These are phyloP conservation scores for Ophiocordyceps robertsii DNA, from an alignment of 2,329 filamentous ascomycete species.

Conservation along the genomic window DNA sequence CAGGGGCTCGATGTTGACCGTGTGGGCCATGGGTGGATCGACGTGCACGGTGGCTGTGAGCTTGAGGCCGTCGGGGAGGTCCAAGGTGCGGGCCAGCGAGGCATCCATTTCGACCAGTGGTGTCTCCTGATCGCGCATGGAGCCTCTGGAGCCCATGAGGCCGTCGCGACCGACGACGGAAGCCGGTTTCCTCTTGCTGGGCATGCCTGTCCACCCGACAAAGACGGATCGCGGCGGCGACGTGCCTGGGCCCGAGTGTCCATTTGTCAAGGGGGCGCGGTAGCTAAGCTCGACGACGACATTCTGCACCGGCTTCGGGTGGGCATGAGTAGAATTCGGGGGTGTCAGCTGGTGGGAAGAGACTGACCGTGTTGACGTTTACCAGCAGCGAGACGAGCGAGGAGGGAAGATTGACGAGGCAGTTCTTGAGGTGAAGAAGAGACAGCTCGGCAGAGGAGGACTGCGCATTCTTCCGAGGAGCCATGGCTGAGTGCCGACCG, in stretches of 20 bases:
- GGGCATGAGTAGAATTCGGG: conserved; percentile 7
- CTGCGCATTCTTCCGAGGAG: conserved; percentile 39
- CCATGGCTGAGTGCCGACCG: conserved; percentile 18
- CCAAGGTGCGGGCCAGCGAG: conserved; percentile 64
- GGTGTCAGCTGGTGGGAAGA: not conserved
- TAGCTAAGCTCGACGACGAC: conserved; percentile 86
- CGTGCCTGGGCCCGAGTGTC: conserved; percentile 30
- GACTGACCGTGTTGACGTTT: conserved; percentile 74
- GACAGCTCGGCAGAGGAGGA: conserved; percentile 71
- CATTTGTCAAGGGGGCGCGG: conserved; percentile 32
- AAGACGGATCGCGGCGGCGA: conserved; percentile 59
- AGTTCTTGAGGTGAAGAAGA: conserved; percentile 81
- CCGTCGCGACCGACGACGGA: conserved; percentile 65
- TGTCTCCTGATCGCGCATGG: conserved; percentile 60
- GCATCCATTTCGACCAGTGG: conserved; percentile 76
- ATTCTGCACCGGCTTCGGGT: conserved; percentile 71
- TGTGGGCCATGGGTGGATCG: conserved; percentile 82
- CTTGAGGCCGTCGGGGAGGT: conserved; percentile 70
- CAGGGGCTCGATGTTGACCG: conserved; percentile 90
- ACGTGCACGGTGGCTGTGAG: conserved; percentile 62
- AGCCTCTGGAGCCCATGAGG: conserved; percentile 43
- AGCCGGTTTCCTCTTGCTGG: conserved; percentile 71
- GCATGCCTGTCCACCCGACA: conserved; percentile 95
- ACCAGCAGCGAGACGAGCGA: conserved; percentile 74
- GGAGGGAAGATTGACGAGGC: conserved; percentile 81